These are phyloP conservation scores for Ganoderma lingzhi DNA, from an alignment of 1,284 basidiomycete genomes.

Conservation along the genomic window DNA sequence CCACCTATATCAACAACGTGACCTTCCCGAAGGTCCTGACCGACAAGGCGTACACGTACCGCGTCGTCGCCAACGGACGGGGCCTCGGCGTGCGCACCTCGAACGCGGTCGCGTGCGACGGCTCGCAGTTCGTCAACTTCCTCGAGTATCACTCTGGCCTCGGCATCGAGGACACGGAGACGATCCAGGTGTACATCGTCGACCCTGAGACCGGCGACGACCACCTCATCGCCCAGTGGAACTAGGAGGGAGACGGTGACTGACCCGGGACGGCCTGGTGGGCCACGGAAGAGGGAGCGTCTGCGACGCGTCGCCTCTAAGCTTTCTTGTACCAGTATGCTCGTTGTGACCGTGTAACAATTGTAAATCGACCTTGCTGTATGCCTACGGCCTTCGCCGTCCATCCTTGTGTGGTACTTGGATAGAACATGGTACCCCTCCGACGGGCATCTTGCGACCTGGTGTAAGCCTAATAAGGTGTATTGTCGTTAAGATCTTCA, in stretches of 20 bases:
- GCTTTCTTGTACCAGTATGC: neutral
- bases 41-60: slow-evolving; percentile 33
- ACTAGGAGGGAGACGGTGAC: slow-evolving; percentile 8
- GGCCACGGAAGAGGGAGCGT: neutral
- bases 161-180: slow-evolving; percentile 21
- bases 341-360: neutral
- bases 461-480: too few relatives aligned
- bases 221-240: slow-evolving; percentile 30
- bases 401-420: neutral
- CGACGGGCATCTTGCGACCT: too few relatives aligned
- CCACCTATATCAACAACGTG: slow-evolving; percentile 32
- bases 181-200: slow-evolving; percentile 32
- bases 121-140: slow-evolving; percentile 36
- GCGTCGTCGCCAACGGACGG: slow-evolving; percentile 24
- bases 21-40: slow-evolving; percentile 31
- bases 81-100: slow-evolving; percentile 31
- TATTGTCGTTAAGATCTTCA: too few relatives aligned
- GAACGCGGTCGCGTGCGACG: slow-evolving; percentile 24
- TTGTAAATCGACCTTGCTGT: neutral
- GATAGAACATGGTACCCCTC: too few relatives aligned
- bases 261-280: neutral
- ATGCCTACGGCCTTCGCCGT: neutral
- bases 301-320: neutral
- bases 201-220: slow-evolving; percentile 26
- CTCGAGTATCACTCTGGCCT: slow-evolving; percentile 34